Evolutionary conservation across 2,329 filamentous ascomycete species (phyloP).

Genomic region (Shiraia bambusicola): DNA sequence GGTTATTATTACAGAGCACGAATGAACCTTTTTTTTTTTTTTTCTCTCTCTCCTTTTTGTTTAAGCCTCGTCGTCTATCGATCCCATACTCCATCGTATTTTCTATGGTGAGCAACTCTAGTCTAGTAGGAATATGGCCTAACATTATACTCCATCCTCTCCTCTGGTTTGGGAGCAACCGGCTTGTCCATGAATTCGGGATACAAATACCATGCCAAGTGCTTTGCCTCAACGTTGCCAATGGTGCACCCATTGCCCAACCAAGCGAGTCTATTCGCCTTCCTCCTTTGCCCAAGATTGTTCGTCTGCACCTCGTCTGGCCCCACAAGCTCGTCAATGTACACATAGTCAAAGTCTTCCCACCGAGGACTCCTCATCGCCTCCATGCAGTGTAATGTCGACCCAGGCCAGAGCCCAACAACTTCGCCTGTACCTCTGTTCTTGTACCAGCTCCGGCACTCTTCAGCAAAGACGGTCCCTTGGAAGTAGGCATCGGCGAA

Average conservation of each 20-base stretch:
- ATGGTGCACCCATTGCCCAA: slow-evolving; percentile 38
- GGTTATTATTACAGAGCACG: neutral
- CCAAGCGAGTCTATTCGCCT: slow-evolving; percentile 35
- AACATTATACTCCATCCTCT: slow-evolving; percentile 37
- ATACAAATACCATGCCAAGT: slow-evolving; percentile 48
- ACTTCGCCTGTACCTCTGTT: slow-evolving; percentile 27
- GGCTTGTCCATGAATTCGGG: slow-evolving; percentile 45
- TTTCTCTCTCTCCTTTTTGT: no score
- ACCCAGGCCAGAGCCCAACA: slow-evolving; percentile 41
- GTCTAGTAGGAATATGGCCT: slow-evolving; percentile 43
- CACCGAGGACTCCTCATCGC: slow-evolving; percentile 36
- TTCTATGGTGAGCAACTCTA: neutral
- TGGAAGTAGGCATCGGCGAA: slow-evolving; percentile 39
- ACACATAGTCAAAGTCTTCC: slow-evolving; percentile 40
- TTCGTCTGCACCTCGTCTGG: slow-evolving; percentile 1
- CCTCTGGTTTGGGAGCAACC: slow-evolving; percentile 39
- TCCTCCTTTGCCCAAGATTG: slow-evolving; percentile 13
- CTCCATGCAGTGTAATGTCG: slow-evolving; percentile 36
- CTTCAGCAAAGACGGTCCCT: slow-evolving; percentile 36
- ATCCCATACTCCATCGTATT: no score
- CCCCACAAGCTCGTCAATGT: slow-evolving; percentile 21
- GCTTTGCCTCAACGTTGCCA: slow-evolving; percentile 30
- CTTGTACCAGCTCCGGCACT: slow-evolving; percentile 43
- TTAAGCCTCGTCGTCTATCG: no score
- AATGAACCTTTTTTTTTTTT: no score